phyloP scores from a whole-genome alignment of 1,284 basidiomycete species.

The Sporisorium reilianum region DNA sequence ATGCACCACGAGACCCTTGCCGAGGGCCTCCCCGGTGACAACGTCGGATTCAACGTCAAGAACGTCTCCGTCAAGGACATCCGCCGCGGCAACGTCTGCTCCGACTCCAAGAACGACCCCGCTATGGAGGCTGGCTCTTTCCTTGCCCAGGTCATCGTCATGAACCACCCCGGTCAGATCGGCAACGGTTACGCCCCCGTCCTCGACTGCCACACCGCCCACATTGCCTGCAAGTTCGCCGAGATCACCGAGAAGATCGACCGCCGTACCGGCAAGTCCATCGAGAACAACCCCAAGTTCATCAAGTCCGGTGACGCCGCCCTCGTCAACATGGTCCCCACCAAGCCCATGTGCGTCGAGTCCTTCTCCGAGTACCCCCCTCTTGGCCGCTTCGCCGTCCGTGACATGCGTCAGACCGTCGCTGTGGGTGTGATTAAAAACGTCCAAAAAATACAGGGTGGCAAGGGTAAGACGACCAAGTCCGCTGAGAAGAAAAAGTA shows the following conservation, averaged over 20 bases:
- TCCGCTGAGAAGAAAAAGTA: slow-evolving; percentile 83
- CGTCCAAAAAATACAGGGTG: too few relatives aligned
- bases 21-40: slow-evolving; percentile 96
- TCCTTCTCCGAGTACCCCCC: slow-evolving; percentile 98
- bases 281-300: slow-evolving; percentile 91
- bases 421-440: slow-evolving; percentile 94
- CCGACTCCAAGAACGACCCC: slow-evolving; percentile 99
- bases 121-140: slow-evolving; percentile 99
- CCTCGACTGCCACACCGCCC: slow-evolving; percentile 99
- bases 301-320: slow-evolving; percentile 77
- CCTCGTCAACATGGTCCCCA: slow-evolving; percentile 96
- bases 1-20: slow-evolving; percentile 99
- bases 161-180: slow-evolving; percentile 99
- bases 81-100: slow-evolving; percentile 98
- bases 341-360: slow-evolving; percentile 99
- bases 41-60: slow-evolving; percentile 91
- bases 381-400: slow-evolving; percentile 91
- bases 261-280: slow-evolving; percentile 88
- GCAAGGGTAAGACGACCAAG: slow-evolving; percentile 87
- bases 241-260: slow-evolving; percentile 99
- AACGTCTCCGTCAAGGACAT: slow-evolving; percentile 99
- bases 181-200: slow-evolving; percentile 97
- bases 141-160: slow-evolving; percentile 99
- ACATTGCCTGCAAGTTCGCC: slow-evolving; percentile 99
- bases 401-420: slow-evolving; percentile 72